Percentiles rank a stretch among this genome's conserved stretches.
Conservation (phyloP, 2,329 filamentous ascomycete genomes). For the Arthrobotrys pseudoclavata region DNA sequence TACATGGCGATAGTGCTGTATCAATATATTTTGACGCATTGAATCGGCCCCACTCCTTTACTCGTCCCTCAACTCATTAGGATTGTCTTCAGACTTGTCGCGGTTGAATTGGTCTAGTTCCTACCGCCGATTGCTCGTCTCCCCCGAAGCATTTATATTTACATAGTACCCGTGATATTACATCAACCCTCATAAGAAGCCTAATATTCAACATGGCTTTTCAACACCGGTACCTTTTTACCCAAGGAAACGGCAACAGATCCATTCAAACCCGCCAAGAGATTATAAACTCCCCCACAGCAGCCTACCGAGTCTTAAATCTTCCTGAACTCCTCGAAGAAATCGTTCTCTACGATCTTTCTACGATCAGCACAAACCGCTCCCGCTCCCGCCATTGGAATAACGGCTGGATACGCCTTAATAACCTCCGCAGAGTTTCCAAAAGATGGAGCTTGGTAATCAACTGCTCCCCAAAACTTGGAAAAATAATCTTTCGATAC, state of each 20-base stretch:
- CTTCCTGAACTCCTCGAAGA: constrained; percentile 15
- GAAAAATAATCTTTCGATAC: neutral
- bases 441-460: constrained; percentile 10
- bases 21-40: neutral
- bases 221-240: neutral
- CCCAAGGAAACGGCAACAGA: neutral
- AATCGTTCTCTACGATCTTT: neutral
- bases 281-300: neutral
- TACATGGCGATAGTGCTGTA: too few species aligned
- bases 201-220: neutral
- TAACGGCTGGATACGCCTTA: neutral
- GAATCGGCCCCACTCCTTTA: too few species aligned
- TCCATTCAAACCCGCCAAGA: neutral
- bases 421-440: neutral
- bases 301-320: neutral
- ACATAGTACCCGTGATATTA: too few species aligned
- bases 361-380: neutral
- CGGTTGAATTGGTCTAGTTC: neutral
- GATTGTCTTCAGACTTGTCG: too few species aligned
- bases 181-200: too few species aligned
- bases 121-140: neutral
- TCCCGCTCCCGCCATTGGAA: neutral
- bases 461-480: neutral
- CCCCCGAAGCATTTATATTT: neutral
- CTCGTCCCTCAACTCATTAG: neutral